These are phyloP conservation scores for Santalum album DNA, from an alignment of 164 flowering plant genomes.

Conservation along the genomic window DNA sequence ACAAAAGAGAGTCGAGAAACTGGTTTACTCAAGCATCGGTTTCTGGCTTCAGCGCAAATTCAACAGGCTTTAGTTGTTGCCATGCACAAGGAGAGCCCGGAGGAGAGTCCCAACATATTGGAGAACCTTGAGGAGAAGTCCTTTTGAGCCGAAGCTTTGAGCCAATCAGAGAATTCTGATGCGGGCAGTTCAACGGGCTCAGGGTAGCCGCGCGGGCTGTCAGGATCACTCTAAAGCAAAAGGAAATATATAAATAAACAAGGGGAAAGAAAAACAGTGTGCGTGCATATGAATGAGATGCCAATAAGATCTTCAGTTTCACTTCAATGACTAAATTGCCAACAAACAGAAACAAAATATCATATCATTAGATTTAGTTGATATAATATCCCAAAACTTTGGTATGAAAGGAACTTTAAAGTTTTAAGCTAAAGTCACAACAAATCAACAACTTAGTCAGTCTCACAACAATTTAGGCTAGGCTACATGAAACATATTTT, in stretches of 20 bases:
- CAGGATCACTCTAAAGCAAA: conserved; percentile 4
- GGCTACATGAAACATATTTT: no score
- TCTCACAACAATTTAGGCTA: background rate
- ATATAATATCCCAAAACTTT: no score
- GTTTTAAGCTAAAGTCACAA: no score
- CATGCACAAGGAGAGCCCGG: background rate
- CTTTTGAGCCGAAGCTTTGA: background rate
- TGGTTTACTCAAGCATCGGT: background rate
- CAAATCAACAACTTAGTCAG: no score
- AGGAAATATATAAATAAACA: background rate
- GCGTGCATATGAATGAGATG: no score
- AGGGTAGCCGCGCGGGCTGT: conserved; percentile 5
- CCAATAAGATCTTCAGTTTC: no score
- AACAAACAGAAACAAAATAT: no score
- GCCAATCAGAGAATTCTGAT: background rate
- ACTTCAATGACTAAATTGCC: no score
- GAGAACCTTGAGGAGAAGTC: background rate
- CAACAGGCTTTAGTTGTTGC: background rate
- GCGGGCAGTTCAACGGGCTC: background rate
- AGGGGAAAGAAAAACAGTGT: background rate
- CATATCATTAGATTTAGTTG: no score
- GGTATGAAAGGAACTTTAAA: no score
- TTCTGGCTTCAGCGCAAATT: background rate
- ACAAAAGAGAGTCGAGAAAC: no score
- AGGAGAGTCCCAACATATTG: background rate